phyloP scores from a whole-genome alignment of 305 asterid species.

The Fraxinus baroniana region DNA sequence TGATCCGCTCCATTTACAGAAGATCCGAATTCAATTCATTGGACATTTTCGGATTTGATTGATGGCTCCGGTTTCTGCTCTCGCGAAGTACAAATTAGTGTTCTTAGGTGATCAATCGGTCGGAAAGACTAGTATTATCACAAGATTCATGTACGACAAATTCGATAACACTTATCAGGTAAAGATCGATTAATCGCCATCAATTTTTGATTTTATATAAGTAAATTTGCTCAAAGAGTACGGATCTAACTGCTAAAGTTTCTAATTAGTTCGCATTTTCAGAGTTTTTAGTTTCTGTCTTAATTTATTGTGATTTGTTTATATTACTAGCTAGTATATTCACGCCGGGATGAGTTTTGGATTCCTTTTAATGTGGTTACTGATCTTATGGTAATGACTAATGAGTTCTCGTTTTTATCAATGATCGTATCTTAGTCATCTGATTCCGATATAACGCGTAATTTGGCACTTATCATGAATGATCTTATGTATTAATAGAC shows the following conservation, averaged over 20 bases:
- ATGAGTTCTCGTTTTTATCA: background rate
- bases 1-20: background rate
- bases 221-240: background rate
- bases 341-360: background rate
- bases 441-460: background rate
- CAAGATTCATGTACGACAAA: background rate
- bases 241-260: background rate
- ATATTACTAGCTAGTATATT: background rate
- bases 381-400: background rate
- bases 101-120: background rate
- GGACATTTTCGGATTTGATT: conserved; percentile 19
- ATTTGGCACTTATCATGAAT: background rate
- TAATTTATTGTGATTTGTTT: background rate
- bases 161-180: conserved; percentile 28
- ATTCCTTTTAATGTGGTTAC: background rate
- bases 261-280: background rate
- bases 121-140: conserved; percentile 32
- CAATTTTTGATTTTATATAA: background rate
- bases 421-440: background rate
- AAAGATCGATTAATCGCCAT: background rate
- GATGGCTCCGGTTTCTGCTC: conserved; percentile 54
- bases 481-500: background rate
- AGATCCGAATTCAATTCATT: background rate
- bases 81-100: background rate
- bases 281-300: background rate